Evolutionary conservation across 768 basidiomycete genomes (phyloP).

Genomic region (Tylopilus balloui): DNA sequence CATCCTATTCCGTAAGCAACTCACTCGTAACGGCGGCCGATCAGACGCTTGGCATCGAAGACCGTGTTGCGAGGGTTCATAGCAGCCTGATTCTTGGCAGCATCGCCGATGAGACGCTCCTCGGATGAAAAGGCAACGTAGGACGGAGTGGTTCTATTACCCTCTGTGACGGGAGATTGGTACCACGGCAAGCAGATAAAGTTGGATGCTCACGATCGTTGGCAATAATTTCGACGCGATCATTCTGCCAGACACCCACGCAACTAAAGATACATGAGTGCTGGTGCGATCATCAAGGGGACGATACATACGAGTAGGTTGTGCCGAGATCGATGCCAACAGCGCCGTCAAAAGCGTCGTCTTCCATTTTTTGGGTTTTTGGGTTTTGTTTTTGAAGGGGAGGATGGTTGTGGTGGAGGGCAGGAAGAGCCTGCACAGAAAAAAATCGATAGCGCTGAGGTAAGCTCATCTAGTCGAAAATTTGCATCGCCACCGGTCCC

Average conservation of each 20-base stretch:
- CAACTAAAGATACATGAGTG: slow-evolving; percentile 52
- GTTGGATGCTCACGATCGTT: slow-evolving; percentile 72
- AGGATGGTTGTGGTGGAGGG: slow-evolving; percentile 33
- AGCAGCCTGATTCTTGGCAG: slow-evolving; percentile 97
- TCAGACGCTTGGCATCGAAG: slow-evolving; percentile 98
- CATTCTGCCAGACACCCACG: slow-evolving; percentile 99
- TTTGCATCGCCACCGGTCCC: slow-evolving; percentile 30
- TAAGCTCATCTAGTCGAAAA: slow-evolving; percentile 40
- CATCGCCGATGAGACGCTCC: slow-evolving; percentile 98
- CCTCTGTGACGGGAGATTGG: slow-evolving; percentile 52
- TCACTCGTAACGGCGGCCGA: slow-evolving; percentile 94
- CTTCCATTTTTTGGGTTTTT: slow-evolving; percentile 86
- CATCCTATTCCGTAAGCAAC: slow-evolving; percentile 23
- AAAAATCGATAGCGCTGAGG: slow-evolving; percentile 49
- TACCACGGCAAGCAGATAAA: background rate
- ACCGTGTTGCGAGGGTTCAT: slow-evolving; percentile 99
- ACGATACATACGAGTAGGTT: slow-evolving; percentile 79
- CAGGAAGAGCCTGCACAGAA: slow-evolving; percentile 18
- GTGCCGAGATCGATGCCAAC: slow-evolving; percentile 97
- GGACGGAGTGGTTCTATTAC: slow-evolving; percentile 97
- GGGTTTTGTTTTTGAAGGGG: slow-evolving; percentile 28
- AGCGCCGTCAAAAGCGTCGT: slow-evolving; percentile 86
- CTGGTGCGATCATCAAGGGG: slow-evolving; percentile 15
- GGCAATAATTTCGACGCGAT: slow-evolving; percentile 99
- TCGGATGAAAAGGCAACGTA: slow-evolving; percentile 97